These are phyloP conservation scores for Fusarium hainanense DNA, from an alignment of 2,329 filamentous ascomycete species.

Conservation along the genomic window DNA sequence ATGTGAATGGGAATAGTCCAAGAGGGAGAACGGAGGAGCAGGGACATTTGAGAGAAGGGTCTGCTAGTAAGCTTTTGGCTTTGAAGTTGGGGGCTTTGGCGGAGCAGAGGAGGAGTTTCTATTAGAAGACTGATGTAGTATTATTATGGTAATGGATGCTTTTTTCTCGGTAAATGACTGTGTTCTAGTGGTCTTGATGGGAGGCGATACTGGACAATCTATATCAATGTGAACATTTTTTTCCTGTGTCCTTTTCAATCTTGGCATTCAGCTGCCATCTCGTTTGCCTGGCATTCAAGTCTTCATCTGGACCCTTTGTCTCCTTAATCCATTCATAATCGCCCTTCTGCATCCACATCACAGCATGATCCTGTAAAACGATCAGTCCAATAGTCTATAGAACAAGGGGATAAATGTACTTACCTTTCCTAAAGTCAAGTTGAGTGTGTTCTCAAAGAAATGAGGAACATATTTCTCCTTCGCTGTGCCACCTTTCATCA, in stretches of 20 bases:
- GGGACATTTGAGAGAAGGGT: neutral
- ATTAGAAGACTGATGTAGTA: neutral
- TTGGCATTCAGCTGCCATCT: conserved; percentile 9
- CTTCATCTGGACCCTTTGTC: neutral
- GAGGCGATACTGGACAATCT: too few species aligned
- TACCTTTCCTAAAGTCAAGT: conserved; percentile 23
- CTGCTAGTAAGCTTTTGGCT: conserved; percentile 22
- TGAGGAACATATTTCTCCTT: neutral
- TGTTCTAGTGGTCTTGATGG: too few species aligned
- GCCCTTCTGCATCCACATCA: conserved; percentile 9
- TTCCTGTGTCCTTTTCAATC: too few species aligned
- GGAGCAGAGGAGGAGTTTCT: conserved; percentile 1
- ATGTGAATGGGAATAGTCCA: neutral
- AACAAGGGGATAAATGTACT: too few species aligned
- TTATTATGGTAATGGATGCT: neutral
- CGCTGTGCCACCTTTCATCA: neutral
- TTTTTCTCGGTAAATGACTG: too few species aligned
- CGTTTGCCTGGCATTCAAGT: conserved; percentile 8
- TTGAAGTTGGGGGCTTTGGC: conserved; percentile 39
- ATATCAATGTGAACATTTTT: too few species aligned
- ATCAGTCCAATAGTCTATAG: too few species aligned
- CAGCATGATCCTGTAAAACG: neutral
- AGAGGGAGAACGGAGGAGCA: conserved; percentile 4
- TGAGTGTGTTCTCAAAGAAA: conserved; percentile 13
- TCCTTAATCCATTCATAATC: conserved; percentile 9